phyloP scores from a whole-genome alignment of 768 basidiomycete genomes.

The Suillus luteus region DNA sequence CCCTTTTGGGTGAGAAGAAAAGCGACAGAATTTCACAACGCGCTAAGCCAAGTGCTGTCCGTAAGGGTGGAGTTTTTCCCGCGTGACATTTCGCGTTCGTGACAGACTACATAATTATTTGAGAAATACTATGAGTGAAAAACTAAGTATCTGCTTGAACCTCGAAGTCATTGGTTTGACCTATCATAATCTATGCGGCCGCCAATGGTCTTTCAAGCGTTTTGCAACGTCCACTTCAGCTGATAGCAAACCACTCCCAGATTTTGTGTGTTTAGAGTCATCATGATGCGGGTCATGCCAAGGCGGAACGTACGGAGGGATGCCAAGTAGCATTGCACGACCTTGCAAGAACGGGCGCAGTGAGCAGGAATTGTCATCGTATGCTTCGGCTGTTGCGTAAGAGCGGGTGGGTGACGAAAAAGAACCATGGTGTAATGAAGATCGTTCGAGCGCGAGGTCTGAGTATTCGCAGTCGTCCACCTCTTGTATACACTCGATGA shows the following conservation, averaged over 20 bases:
- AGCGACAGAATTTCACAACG: neutral
- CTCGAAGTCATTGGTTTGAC: neutral
- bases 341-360: constrained; percentile 49
- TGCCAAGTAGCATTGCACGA: constrained; percentile 49
- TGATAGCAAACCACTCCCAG: constrained; percentile 35
- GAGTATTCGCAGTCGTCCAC: constrained; percentile 1
- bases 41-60: neutral
- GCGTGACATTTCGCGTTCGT: constrained; percentile 7
- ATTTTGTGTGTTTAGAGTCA: constrained; percentile 7
- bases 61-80: constrained; percentile 3
- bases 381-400: neutral
- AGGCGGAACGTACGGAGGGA: constrained; percentile 14
- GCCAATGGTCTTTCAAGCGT: constrained; percentile 62
- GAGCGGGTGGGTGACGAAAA: constrained; percentile 3
- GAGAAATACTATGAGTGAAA: neutral
- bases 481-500: constrained; percentile 11
- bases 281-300: constrained; percentile 1
- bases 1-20: constrained; percentile 6
- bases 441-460: constrained; percentile 7
- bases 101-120: neutral
- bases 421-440: constrained; percentile 16
- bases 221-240: constrained; percentile 66
- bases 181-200: constrained; percentile 54
- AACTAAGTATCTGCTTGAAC: neutral
- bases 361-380: neutral